These are phyloP conservation scores for Cenchrus americanus DNA, from an alignment of 176 grass and related monocot genomes.

Conservation along the genomic window DNA sequence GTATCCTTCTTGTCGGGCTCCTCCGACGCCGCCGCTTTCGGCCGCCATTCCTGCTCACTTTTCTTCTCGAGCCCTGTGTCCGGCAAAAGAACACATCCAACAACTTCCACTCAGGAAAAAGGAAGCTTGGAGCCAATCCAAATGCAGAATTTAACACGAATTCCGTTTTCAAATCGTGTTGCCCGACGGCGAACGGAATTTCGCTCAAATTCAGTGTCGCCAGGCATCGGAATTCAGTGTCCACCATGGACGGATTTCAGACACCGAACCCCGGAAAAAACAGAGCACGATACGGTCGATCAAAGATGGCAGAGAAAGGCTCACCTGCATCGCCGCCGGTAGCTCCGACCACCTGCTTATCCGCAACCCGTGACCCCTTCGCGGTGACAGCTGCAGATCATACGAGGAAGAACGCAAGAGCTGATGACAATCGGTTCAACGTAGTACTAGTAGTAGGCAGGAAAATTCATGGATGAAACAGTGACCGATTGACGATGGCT, in stretches of 20 bases:
- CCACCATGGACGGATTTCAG: not conserved
- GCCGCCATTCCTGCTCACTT: constrained; percentile 34
- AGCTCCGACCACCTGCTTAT: constrained; percentile 14
- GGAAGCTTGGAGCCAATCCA: not conserved
- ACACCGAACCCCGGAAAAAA: not conserved
- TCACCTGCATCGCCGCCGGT: constrained; percentile 26
- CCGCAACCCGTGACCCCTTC: not conserved
- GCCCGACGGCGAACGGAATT: not conserved
- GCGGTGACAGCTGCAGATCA: constrained; percentile 9
- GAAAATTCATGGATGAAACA: not conserved
- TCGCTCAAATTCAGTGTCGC: not conserved
- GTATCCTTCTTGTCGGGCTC: constrained; percentile 11
- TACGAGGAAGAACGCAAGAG: not conserved
- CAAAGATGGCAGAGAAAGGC: not conserved
- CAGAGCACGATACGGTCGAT: not conserved
- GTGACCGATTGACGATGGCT: not conserved
- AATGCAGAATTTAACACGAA: not conserved
- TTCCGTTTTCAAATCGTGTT: not conserved
- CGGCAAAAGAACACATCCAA: constrained; percentile 8
- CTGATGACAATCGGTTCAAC: not conserved
- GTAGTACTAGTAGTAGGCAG: too few species aligned
- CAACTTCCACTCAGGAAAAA: not conserved
- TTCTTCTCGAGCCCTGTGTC: constrained; percentile 33
- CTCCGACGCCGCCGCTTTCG: not conserved
- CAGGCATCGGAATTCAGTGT: not conserved